These are phyloP conservation scores for Fusarium musae DNA, from an alignment of 2,329 filamentous ascomycete genomes.

Conservation along the genomic window DNA sequence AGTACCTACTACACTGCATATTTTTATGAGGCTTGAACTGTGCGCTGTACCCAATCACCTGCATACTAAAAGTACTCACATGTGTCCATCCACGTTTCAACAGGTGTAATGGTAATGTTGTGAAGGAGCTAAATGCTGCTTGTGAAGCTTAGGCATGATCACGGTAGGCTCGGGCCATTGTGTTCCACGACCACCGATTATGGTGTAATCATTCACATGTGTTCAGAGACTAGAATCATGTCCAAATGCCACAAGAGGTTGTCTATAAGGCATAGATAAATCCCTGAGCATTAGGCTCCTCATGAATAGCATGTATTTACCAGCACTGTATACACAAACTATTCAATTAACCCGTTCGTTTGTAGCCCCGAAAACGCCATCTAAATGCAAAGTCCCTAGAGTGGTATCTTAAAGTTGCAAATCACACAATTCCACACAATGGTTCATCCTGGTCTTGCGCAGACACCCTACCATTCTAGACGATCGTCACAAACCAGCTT, in stretches of 20 bases:
- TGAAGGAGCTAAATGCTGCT: background rate
- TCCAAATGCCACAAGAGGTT: background rate
- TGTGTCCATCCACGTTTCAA: background rate
- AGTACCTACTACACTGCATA: background rate
- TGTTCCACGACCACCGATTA: slow-evolving; percentile 10
- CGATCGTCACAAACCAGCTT: slow-evolving; percentile 69
- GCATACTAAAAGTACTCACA: background rate
- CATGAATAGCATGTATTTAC: background rate
- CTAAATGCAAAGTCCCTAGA: slow-evolving; percentile 24
- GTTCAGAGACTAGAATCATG: slow-evolving; percentile 4
- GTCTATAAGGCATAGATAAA: background rate
- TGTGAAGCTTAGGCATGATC: slow-evolving; percentile 6
- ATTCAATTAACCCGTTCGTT: background rate
- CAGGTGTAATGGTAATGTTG: background rate
- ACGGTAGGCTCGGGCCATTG: slow-evolving; percentile 7
- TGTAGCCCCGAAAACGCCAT: slow-evolving; percentile 7
- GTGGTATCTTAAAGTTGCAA: slow-evolving; percentile 40
- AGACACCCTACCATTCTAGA: slow-evolving; percentile 58
- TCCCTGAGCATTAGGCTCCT: background rate
- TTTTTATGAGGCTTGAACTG: slow-evolving; percentile 5
- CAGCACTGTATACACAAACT: slow-evolving; percentile 1
- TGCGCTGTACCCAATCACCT: background rate
- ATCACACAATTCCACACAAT: slow-evolving; percentile 13
- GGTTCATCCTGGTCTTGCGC: background rate
- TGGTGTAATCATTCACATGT: background rate